Evolutionary conservation across 495 filamentous ascomycete species (phyloP), one percentile per base, ranked within the genome.

Genomic region (Xylaria telfairii): DNA sequence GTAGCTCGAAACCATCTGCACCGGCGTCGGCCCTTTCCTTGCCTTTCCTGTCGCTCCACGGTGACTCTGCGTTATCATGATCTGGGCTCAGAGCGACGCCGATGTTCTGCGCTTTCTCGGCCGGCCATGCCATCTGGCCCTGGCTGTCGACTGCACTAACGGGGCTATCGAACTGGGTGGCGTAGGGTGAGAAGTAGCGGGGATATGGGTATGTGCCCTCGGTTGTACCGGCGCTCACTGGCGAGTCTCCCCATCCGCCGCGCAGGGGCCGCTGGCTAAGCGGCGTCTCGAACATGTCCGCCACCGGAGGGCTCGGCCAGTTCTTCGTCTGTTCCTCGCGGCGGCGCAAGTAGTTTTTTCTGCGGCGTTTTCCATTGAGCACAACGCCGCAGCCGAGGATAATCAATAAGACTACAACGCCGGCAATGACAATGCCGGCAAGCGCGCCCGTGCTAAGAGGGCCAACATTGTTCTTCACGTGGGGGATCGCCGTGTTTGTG

Each of bases 351-450:
- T 82, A 86, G 12, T 79, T 75, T 28, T 81, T 80, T 44, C 84
- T 77, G 26, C 84, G 78, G 19, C 83, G 81, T 71, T 84, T 85
- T 30, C 87, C 86, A 59, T 80, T 82, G 66, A 82, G 79, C 19
- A 88, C 78, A 57, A 88, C 79, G 67, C 77, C 80, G 68, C 79
- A 83, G 57, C 85, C 85, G 21, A 74, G 41, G 1, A 83, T 15
- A n/a, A 72, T 69, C 17, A 88, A 80, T 66, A 86, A 49, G 1
- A 84, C 67, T n/a, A 81, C 75, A 2, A 87, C 67, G 1, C 75
- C 82, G n/a, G 80, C 85, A 62, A 85, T 79, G 42, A 81, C 85
- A 47, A 89, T 83, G 69, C 87, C 87, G 10, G 86, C 83, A 49
- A 86, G 83, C 1, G 83, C 83, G 15, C 84, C 86, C 26, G 85